Base-by-base conservation (phyloP, 345 rosid species). In the Eucalyptus fibrosa region DNA sequence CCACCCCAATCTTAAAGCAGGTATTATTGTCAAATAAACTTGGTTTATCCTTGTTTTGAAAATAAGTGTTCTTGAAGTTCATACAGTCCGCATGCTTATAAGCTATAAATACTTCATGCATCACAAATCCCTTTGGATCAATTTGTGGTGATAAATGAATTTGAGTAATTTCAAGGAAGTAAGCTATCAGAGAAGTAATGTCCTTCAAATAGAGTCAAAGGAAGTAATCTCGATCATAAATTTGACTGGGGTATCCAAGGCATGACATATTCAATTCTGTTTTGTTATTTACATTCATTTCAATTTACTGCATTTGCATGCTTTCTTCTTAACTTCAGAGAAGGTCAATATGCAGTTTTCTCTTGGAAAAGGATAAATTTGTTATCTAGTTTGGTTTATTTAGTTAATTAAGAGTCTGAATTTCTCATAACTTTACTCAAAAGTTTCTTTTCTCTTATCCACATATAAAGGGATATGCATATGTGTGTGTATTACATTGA, bases 1-100 rank as follows among this genome's bases (percentile, higher is more conserved):
- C 99, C 89, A 98, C 99, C 90, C 96, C 98, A 53, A 96, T 96
- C 90, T 96, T 98, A 91, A 97, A 95, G 72, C 99, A 97, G 99
- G 99, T 97, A 90, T 55, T 53, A 86, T 53, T 17, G 28, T 86
- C 88, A 86, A 34, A 32, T 86, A 53, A 32, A 50, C 62, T 53
- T 86, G 69, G 16, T 5, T 69, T 34, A 34, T 34, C 81, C 44
- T 69, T 34, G 44, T 69, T 34, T 34, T 69, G 81, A 40, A 69
- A 69, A 10, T 34, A 69, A 34, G 42, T 40, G 44, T 69, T 34
- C 44, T 69, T 18, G 40, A 77, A 77, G 83, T 77, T 77, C 83
- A 40, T 21, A 34, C 28, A 77, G 28, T 37, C 83, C 14, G 9
- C 83, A 77, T 2, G 42, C 5, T 42, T 21, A 12, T 77, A 37